Percentiles rank a stretch among this genome's conserved stretches.
These are phyloP conservation scores for Venturia nashicola DNA, from an alignment of 2,329 filamentous ascomycete genomes.

Conservation along the genomic window DNA sequence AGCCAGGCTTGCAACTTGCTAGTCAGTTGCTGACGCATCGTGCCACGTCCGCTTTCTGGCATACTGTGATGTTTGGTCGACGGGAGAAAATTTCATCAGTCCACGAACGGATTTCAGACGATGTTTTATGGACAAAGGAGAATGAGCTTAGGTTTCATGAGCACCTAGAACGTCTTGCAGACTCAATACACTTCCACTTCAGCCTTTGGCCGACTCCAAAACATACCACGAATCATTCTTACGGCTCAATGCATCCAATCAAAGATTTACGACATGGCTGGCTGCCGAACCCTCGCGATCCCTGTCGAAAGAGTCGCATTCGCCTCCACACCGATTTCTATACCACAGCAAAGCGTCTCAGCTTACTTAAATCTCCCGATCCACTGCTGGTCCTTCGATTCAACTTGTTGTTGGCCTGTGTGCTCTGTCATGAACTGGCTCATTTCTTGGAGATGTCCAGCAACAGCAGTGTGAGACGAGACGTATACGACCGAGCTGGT, in stretches of 20 bases:
- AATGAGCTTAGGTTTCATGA: slow-evolving; percentile 18
- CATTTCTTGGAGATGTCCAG: slow-evolving; percentile 28
- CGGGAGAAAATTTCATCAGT: slow-evolving; percentile 12
- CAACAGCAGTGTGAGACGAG: slow-evolving; percentile 22
- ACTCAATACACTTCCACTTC: slow-evolving; percentile 27
- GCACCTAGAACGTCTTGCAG: slow-evolving; percentile 21
- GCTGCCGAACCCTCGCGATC: slow-evolving; percentile 22
- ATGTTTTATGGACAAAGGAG: slow-evolving; percentile 22
- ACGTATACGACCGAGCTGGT: slow-evolving; percentile 12
- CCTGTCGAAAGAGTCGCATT: slow-evolving; percentile 25
- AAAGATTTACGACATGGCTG: slow-evolving; percentile 25
- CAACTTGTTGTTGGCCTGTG: slow-evolving; percentile 27
- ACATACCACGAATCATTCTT: slow-evolving; percentile 18
- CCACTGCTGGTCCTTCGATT: slow-evolving; percentile 28
- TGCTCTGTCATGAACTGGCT: slow-evolving; percentile 26
- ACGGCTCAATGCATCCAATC: slow-evolving; percentile 25
- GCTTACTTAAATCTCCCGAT: slow-evolving; percentile 23
- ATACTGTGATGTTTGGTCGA: slow-evolving; percentile 25
- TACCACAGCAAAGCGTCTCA: slow-evolving; percentile 26
- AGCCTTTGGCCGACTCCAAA: slow-evolving; percentile 22
- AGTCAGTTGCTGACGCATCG: slow-evolving; percentile 22
- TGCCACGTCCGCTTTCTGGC: slow-evolving; percentile 26
- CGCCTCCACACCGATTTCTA: slow-evolving; percentile 28
- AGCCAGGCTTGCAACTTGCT: slow-evolving; percentile 23
- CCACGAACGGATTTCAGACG: slow-evolving; percentile 23